Percentiles rank a stretch among this genome's conserved stretches.
Conservation (phyloP, 768 basidiomycete species). For the Tricholoma furcatifolium region DNA sequence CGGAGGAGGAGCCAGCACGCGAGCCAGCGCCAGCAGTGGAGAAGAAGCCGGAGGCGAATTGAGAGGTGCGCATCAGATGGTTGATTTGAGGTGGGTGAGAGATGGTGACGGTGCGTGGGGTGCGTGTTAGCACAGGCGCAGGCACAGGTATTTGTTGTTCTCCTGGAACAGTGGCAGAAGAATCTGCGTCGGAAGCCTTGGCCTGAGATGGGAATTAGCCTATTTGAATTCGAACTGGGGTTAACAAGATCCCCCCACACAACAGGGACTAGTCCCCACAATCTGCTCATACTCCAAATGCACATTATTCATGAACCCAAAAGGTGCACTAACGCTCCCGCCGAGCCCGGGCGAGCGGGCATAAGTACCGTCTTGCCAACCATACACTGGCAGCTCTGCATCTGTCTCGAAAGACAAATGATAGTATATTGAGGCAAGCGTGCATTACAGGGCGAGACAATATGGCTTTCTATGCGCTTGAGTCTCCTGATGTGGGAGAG, state of each 20-base stretch:
- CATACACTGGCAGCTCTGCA: constrained; percentile 41
- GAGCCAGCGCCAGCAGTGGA: constrained; percentile 74
- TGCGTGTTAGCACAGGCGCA: no score
- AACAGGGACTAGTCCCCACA: no score
- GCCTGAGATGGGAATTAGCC: no score
- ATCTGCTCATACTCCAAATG: no score
- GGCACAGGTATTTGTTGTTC: no score
- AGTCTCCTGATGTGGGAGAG: constrained; percentile 35
- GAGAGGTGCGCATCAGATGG: constrained; percentile 55
- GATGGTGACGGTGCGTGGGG: constrained; percentile 18
- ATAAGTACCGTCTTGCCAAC: constrained; percentile 47
- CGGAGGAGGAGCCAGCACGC: constrained; percentile 75
- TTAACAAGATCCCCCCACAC: no score
- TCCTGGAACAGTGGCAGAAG: no score
- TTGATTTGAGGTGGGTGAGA: constrained; percentile 20
- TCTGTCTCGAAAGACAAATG: constrained; percentile 38
- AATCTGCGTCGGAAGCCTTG: no score
- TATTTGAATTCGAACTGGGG: no score
- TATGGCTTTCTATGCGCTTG: constrained; percentile 39
- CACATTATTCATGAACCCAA: constrained; percentile 37
- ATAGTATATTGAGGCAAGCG: neutral
- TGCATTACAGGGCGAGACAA: constrained; percentile 33
- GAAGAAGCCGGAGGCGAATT: constrained; percentile 68
- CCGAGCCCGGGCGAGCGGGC: constrained; percentile 35
- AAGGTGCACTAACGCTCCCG: constrained; percentile 28